Percentiles rank a stretch among this genome's conserved stretches.
phyloP scores from a whole-genome alignment of 805 yeast genomes.

The Lipomyces yamadae region DNA sequence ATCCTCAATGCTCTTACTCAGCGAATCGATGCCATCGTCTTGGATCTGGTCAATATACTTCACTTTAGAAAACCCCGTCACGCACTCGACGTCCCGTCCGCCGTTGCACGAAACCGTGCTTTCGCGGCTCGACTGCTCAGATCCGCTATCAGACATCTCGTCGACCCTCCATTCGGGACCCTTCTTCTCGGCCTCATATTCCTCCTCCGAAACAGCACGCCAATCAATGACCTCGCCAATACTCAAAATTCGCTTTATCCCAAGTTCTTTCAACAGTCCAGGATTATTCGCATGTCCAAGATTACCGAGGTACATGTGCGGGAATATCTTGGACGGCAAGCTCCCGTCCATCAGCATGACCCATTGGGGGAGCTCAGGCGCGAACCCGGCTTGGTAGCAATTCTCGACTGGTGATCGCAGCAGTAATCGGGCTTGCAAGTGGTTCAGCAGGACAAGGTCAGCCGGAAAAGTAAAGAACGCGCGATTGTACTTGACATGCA shows the following conservation, averaged over 20 bases:
- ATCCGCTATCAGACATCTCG: neutral
- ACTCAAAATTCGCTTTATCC: conserved; percentile 74
- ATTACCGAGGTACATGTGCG: conserved; percentile 85
- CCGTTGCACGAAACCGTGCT: neutral
- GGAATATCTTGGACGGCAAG: conserved; percentile 80
- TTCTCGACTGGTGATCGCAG: conserved; percentile 51
- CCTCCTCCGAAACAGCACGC: conserved; percentile 23
- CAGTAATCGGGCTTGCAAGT: conserved; percentile 65
- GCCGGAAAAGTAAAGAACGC: conserved; percentile 84
- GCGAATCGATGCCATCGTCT: conserved; percentile 89
- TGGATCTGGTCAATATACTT: conserved; percentile 74
- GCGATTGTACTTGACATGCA: conserved; percentile 68
- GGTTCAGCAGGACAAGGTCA: conserved; percentile 69
- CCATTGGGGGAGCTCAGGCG: conserved; percentile 41
- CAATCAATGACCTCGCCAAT: conserved; percentile 69
- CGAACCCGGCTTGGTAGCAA: conserved; percentile 8
- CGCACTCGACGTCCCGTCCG: neutral
- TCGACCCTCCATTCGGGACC: neutral
- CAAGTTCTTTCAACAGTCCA: conserved; percentile 63
- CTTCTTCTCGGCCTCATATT: conserved; percentile 9
- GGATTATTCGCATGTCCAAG: conserved; percentile 78
- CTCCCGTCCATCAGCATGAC: conserved; percentile 58
- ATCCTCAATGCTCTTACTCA: conserved; percentile 63
- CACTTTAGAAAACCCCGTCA: conserved; percentile 51
- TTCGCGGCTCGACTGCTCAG: neutral